Evolutionary conservation across 345 rosid species (phyloP), one percentile per base, ranked within the genome.

Genomic region (Punica granatum): DNA sequence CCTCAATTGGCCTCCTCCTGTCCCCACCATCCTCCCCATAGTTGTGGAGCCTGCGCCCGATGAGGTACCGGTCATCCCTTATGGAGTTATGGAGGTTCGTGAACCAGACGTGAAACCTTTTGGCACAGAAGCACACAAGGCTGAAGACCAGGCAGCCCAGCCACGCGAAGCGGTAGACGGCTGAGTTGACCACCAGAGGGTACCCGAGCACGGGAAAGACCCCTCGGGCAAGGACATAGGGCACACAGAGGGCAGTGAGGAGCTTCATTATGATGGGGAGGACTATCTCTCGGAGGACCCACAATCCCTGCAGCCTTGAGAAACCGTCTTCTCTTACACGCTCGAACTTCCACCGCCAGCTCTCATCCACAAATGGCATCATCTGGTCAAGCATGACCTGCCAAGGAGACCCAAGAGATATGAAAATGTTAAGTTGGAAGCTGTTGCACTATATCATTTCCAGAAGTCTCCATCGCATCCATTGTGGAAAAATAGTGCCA

Each of bases 61-160:
- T 64, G 66, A 95, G 95, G 72, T 95, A 95, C 33, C 96, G 90
- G 71, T 95, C 99, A 69, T 95, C 98, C 2, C 97, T 89, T 60
- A 95, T 92, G 36, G 97, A 87, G 80, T 95, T 95, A 88, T 95
- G 99, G 64, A 95, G 99, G 85, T 95, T 95, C 41, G 96, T 88
- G 85, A 92, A 92, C 97, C 96, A 92, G 70, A 87, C 88, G 60
- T 86, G 98, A 74, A 88, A 90, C 74, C 96, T 85, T 73, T 85
- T 95, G 10, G 90, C 92, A 4, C 98, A 92, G 65, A 90, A 90
- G 82, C 87, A 90, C 39, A 90, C 30, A 18, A 83, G 46, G 65
- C 96, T 90, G 72, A 92, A 81, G 65, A 79, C 73, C 30, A 95
- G 98, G 79, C 97, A 95, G 43, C 99, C 97, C 69, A 95, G 70